Evolutionary conservation across 805 yeast species (phyloP).

Genomic region (Myxozyma neglecta): DNA sequence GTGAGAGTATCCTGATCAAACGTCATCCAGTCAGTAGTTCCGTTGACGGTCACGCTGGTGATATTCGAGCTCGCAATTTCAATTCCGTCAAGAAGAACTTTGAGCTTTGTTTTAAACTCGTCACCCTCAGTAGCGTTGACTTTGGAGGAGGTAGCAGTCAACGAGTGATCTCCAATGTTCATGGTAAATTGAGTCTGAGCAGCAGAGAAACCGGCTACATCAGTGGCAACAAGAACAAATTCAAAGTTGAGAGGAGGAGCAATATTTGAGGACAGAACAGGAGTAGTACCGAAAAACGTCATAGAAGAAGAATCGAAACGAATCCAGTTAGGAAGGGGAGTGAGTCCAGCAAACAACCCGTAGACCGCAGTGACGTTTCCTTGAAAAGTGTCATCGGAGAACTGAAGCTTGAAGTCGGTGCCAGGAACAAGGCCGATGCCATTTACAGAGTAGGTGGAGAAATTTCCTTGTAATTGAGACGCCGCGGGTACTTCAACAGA

Average conservation of each 20-base stretch:
- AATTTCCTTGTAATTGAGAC: constrained; percentile 54
- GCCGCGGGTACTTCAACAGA: constrained; percentile 48
- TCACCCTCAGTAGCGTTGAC: constrained; percentile 70
- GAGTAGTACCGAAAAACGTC: constrained; percentile 84
- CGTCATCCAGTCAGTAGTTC: constrained; percentile 70
- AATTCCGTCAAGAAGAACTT: constrained; percentile 60
- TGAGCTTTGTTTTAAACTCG: constrained; percentile 50
- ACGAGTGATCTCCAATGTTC: constrained; percentile 83
- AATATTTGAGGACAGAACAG: constrained; percentile 76
- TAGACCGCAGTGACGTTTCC: constrained; percentile 65
- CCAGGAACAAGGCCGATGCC: constrained; percentile 72
- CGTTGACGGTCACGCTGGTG: constrained; percentile 51
- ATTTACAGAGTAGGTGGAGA: constrained; percentile 75
- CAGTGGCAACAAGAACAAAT: constrained; percentile 76
- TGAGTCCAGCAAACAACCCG: constrained; percentile 76
- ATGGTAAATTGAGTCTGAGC: constrained; percentile 68
- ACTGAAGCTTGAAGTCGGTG: constrained; percentile 61
- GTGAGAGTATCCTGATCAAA: constrained; percentile 63
- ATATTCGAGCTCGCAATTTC: constrained; percentile 53
- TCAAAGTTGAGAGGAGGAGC: constrained; percentile 81
- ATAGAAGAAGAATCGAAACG: constrained; percentile 60
- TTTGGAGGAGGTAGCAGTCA: constrained; percentile 54
- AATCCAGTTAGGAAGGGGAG: constrained; percentile 92
- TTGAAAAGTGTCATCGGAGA: constrained; percentile 61
- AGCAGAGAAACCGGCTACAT: constrained; percentile 70